Conservation (phyloP, 345 rosid species). For the Clarkia xantiana region DNA sequence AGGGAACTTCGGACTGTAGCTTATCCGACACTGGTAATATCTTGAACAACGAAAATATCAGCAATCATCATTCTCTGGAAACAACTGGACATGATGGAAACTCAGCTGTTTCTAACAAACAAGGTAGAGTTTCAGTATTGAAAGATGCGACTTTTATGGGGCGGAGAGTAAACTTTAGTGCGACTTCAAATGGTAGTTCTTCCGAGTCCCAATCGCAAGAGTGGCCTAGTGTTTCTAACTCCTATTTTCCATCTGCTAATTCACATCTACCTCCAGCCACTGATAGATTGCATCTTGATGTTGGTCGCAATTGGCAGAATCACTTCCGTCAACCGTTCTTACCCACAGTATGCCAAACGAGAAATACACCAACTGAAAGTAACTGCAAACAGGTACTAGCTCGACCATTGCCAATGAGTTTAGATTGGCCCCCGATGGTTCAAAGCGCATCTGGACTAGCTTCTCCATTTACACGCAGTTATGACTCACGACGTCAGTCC, state of each 20-base stretch:
- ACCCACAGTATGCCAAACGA: slow-evolving; percentile 54
- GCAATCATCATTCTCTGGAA: slow-evolving; percentile 15
- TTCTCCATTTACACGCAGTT: slow-evolving; percentile 52
- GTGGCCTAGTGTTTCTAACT: slow-evolving; percentile 69
- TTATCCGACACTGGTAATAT: slow-evolving; percentile 12
- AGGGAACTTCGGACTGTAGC: slow-evolving; percentile 15
- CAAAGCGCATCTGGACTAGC: slow-evolving; percentile 53
- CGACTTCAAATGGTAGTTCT: slow-evolving; percentile 22
- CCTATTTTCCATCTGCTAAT: slow-evolving; percentile 59
- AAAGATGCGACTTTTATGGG: slow-evolving; percentile 24
- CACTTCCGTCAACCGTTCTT: slow-evolving; percentile 66
- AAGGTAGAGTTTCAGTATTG: slow-evolving; percentile 16
- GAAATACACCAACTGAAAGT: slow-evolving; percentile 52
- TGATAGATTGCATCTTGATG: slow-evolving; percentile 91
- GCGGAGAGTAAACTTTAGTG: slow-evolving; percentile 23
- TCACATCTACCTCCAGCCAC: slow-evolving; percentile 77
- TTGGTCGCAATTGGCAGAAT: slow-evolving; percentile 73
- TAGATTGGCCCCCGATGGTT: slow-evolving; percentile 96
- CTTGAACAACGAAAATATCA: slow-evolving; percentile 18
- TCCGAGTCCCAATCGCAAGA: slow-evolving; percentile 59
- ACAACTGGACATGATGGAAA: slow-evolving; percentile 20
- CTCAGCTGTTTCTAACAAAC: slow-evolving; percentile 14
- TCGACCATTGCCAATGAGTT: slow-evolving; percentile 70
- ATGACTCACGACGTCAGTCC: slow-evolving; percentile 45
- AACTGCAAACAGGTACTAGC: slow-evolving; percentile 51